These are phyloP conservation scores for Dendrocalamus latiflorus DNA, from an alignment of 202 grass and related monocot genomes.

Conservation along the genomic window DNA sequence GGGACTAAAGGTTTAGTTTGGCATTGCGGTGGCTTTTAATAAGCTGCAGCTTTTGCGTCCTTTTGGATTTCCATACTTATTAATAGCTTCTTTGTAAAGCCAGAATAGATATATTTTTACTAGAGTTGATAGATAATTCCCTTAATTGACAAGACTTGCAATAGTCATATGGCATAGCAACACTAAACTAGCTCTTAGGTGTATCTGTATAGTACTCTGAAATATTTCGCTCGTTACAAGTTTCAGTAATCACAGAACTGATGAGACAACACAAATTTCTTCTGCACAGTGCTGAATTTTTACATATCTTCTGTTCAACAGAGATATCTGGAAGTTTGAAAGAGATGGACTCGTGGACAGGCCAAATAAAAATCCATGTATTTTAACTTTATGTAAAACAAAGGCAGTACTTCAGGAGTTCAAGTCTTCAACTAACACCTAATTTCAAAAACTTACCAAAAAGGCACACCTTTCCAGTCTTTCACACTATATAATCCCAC, in stretches of 20 bases:
- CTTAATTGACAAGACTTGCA: not conserved
- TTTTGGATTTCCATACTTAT: no score
- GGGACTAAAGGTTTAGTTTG: no score
- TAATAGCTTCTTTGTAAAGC: no score
- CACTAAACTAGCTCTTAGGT: not conserved
- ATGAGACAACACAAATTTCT: not conserved
- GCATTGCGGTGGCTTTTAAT: no score
- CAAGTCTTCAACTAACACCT: slow-evolving; percentile 6
- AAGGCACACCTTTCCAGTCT: not conserved
- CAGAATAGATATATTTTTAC: no score
- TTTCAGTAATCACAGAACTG: no score
- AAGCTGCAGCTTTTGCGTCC: no score
- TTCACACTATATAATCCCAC: not conserved
- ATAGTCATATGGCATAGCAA: not conserved
- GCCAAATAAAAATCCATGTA: not conserved
- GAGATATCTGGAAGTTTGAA: not conserved
- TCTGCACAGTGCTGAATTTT: not conserved
- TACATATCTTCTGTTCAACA: not conserved
- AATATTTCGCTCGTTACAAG: not conserved
- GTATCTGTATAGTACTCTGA: not conserved
- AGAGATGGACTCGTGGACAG: not conserved
- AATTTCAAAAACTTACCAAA: not conserved
- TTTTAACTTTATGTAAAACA: not conserved
- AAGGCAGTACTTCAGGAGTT: not conserved
- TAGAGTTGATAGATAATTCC: not conserved